A percentile compares a stretch with the other conserved stretches of the same genome.
phyloP scores from a whole-genome alignment of 164 flowering plant species.

The Protea cynaroides region DNA sequence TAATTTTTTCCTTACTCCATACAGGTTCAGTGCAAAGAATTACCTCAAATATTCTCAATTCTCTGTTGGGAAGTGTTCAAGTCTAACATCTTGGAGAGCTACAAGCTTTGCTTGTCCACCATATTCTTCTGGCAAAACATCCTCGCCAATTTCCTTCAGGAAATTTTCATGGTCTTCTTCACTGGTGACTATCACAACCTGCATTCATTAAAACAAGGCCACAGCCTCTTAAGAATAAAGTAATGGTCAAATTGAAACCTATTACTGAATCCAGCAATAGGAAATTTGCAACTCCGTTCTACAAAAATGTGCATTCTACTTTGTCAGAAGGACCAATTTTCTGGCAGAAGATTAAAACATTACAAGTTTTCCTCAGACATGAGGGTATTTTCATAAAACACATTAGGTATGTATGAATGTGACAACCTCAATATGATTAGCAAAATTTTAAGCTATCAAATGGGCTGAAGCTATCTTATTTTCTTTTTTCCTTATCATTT shows the following conservation, averaged over 20 bases:
- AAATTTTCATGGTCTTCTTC: conserved; percentile 43
- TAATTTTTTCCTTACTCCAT: background rate
- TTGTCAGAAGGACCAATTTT: no score
- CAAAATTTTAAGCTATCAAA: no score
- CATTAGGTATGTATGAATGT: no score
- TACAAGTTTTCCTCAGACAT: no score
- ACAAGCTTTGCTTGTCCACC: conserved; percentile 66
- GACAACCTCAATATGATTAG: no score
- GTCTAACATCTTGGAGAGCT: conserved; percentile 51
- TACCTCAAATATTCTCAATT: background rate
- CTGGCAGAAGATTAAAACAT: no score
- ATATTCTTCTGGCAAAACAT: conserved; percentile 54
- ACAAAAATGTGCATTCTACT: no score
- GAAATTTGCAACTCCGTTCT: no score
- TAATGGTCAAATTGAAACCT: background rate
- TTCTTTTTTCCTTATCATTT: no score
- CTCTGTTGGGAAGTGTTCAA: conserved; percentile 12
- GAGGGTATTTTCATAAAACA: no score
- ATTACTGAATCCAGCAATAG: no score
- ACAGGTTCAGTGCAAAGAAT: background rate
- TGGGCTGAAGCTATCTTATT: no score
- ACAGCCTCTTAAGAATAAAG: background rate
- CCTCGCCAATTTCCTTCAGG: conserved; percentile 54
- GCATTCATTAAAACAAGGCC: conserved; percentile 12
- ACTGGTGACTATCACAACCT: conserved; percentile 62